These are phyloP conservation scores for Chaetomium globosum DNA, from an alignment of 2,329 filamentous ascomycete species.

Conservation along the genomic window DNA sequence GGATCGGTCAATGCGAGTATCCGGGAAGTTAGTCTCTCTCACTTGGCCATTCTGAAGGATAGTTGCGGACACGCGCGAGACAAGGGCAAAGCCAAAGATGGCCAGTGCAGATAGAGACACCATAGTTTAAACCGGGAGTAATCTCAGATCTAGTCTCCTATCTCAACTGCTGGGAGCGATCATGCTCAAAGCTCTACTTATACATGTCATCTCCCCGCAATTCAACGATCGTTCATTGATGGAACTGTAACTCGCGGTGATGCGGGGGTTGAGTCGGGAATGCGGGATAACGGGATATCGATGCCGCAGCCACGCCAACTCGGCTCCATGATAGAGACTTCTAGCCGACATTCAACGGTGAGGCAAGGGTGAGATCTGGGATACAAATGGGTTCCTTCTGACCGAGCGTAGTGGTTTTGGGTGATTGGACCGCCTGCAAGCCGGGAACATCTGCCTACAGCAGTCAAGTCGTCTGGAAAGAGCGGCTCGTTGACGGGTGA, in stretches of 20 bases:
- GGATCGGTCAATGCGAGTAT: constrained; percentile 45
- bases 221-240: constrained; percentile 15
- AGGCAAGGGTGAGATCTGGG: not conserved
- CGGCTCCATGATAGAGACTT: not conserved
- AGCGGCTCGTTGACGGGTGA: not conserved
- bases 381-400: not conserved
- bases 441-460: not conserved
- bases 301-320: not conserved
- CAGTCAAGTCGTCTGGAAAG: not conserved
- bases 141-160: not conserved
- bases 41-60: constrained; percentile 50
- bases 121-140: constrained; percentile 22
- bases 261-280: constrained; percentile 18
- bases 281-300: constrained; percentile 25
- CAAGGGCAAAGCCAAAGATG: constrained; percentile 32
- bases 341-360: not conserved
- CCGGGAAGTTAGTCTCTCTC: constrained; percentile 46
- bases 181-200: not conserved
- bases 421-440: not conserved
- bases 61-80: constrained; percentile 37
- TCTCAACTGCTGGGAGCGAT: too few species aligned
- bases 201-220: not conserved
- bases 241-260: constrained; percentile 5
- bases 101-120: constrained; percentile 26
- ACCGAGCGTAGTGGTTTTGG: not conserved